Base-by-base conservation (phyloP, 2,329 filamentous ascomycete genomes). In the Paecilomyces variotii region DNA sequence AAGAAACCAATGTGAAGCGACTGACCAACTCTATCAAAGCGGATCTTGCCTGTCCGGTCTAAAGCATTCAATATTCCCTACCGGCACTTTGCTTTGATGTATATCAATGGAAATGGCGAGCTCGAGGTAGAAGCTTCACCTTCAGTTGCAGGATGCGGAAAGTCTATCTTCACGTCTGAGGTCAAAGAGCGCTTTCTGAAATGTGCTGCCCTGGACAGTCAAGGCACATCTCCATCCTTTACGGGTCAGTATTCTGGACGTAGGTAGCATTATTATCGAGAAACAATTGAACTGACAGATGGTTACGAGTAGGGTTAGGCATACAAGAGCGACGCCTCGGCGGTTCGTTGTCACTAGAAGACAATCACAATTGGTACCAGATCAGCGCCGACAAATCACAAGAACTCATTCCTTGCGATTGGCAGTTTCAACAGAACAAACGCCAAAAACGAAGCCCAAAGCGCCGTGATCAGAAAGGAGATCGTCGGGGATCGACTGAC, bases 71-170 rank as follows among this genome's bases (percentile, higher is more conserved):
- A 66, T 24, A 62, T 70, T 10, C 67, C 69, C 26, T 71, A 72
- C 34, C 64, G 68, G 4, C 72, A 74, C 56, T 75, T 70, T 54
- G 72, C 71, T n/a, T 62, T 74, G 57, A 65, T 75, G 39, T 75
- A 72, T 55, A 64, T 74, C 30, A 71, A 75, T 54, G 65, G 68
- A 14, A 67, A 71, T 55, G 72, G 72, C 1, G 65, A 72, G 32
- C 62, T 71, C 35, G 66, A 67, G 25, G 57, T 72, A 2, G 65
- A 71, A 56, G 66, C 64, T 12, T 75, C 72, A 0, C 63, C 69
- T 9, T 74, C 72, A 9, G 67, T 74, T 54, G 61, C 66, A 14
- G 67, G 68, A 19, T 70, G 67, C 49, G 70, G 66, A 34, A 68
- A 65, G 14, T 60, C 64, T 0, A 71, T 75, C 19, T 74, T 75